A percentile compares a stretch with the other conserved stretches of the same genome.
These are phyloP conservation scores for Theileria orientalis DNA, from an alignment of 169 alveolate species.

Conservation along the genomic window DNA sequence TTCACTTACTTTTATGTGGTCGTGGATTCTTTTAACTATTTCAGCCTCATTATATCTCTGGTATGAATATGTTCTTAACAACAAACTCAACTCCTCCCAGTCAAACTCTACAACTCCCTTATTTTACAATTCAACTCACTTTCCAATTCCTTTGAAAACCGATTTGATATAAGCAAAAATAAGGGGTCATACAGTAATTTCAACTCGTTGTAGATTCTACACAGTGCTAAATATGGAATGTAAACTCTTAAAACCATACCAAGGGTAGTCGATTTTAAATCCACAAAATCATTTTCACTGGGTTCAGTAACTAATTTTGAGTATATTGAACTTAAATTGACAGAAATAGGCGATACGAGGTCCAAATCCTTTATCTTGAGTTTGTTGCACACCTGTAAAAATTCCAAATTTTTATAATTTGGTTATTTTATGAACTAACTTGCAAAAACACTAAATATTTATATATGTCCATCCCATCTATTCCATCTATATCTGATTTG, in stretches of 20 bases:
- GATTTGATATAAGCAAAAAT: constrained; percentile 36
- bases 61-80: constrained; percentile 31
- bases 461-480: not conserved
- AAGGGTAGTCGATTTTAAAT: not conserved
- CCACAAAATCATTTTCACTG: not conserved
- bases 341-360: constrained; percentile 36
- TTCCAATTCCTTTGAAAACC: constrained; percentile 5
- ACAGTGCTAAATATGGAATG: constrained; percentile 1
- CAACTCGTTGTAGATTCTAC: constrained; percentile 36
- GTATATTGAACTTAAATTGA: constrained; percentile 17
- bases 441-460: constrained; percentile 29
- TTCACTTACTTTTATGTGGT: constrained; percentile 20
- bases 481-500: not conserved
- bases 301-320: not conserved
- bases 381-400: constrained; percentile 25
- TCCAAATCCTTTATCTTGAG: constrained; percentile 30
- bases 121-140: not conserved
- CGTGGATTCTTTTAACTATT: constrained; percentile 3
- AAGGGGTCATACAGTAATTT: constrained; percentile 50
- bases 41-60: constrained; percentile 46
- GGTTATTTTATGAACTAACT: not conserved
- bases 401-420: no score
- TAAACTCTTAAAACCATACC: not conserved
- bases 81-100: constrained; percentile 4
- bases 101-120: constrained; percentile 5